Percentiles rank a stretch among this genome's conserved stretches.
Conservation (phyloP, 257 asterid species). For the Scutellaria barbata region DNA sequence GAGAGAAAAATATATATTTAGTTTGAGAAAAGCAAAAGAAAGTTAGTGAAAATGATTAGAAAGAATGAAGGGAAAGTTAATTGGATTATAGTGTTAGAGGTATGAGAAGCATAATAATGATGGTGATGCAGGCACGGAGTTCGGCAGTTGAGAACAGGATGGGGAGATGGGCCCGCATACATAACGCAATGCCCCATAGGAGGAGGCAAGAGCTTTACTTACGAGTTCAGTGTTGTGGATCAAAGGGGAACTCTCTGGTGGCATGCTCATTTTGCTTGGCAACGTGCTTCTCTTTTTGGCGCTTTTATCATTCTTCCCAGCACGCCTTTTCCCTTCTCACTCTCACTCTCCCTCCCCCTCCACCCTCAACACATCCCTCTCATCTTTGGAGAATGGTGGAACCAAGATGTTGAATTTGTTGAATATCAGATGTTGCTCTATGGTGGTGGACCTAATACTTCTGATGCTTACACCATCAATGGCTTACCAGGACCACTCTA, state of each 20-base stretch:
- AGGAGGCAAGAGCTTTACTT: constrained; percentile 52
- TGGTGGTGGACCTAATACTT: constrained; percentile 78
- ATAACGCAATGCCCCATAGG: constrained; percentile 81
- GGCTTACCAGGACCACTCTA: constrained; percentile 87
- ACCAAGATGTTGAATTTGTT: constrained; percentile 57
- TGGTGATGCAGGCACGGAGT: constrained; percentile 69
- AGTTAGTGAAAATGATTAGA: constrained; percentile 27
- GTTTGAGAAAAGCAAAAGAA: background rate
- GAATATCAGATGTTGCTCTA: constrained; percentile 59
- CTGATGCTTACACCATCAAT: constrained; percentile 89
- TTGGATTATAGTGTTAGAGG: constrained; percentile 27
- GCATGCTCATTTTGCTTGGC: constrained; percentile 92
- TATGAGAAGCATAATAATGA: constrained; percentile 11
- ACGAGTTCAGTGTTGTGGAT: constrained; percentile 54
- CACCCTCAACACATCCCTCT: constrained; percentile 39
- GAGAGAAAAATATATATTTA: too few species aligned
- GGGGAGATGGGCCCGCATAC: constrained; percentile 93
- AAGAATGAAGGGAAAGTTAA: constrained; percentile 29
- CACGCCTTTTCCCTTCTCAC: constrained; percentile 57
- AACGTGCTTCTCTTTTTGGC: constrained; percentile 77
- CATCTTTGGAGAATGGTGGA: constrained; percentile 90
- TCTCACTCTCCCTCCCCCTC: constrained; percentile 15
- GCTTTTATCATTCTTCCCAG: constrained; percentile 78
- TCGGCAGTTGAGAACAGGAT: constrained; percentile 65
- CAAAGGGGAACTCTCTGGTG: constrained; percentile 85